phyloP scores from a whole-genome alignment of 1,139 yeast genomes.

The Hemisphaericaspora xylofermentans region DNA sequence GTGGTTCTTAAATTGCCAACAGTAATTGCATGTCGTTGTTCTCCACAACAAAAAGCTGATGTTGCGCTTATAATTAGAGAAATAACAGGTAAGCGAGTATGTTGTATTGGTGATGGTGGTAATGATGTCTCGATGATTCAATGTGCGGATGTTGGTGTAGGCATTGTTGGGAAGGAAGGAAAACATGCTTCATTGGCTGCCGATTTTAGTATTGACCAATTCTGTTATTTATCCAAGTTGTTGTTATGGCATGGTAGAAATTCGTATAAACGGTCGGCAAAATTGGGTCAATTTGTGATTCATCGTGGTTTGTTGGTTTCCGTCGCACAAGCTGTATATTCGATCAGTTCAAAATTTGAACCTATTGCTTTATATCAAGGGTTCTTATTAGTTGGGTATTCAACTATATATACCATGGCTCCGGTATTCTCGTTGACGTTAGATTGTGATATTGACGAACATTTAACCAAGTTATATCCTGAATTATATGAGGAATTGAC shows the following conservation, averaged over 20 bases:
- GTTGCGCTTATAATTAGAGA: constrained; percentile 78
- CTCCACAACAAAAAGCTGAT: constrained; percentile 98
- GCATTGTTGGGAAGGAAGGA: constrained; percentile 98
- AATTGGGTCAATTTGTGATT: constrained; percentile 90
- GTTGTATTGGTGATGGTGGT: constrained; percentile 99
- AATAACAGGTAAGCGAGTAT: constrained; percentile 82
- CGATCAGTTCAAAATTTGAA: constrained; percentile 82
- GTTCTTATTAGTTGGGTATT: constrained; percentile 97
- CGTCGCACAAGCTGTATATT: constrained; percentile 94
- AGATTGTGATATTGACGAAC: constrained; percentile 90
- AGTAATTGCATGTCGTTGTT: constrained; percentile 95
- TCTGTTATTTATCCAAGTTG: constrained; percentile 82
- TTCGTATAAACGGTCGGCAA: constrained; percentile 92
- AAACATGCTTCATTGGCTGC: constrained; percentile 97
- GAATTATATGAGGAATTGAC: constrained; percentile 92
- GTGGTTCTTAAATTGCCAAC: constrained; percentile 80
- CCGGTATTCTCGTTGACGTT: constrained; percentile 93
- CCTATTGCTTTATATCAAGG: constrained; percentile 95
- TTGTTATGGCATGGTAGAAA: constrained; percentile 98
- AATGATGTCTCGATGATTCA: constrained; percentile 99
- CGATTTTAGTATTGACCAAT: constrained; percentile 91
- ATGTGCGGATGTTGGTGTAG: constrained; percentile 98
- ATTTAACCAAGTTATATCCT: constrained; percentile 85
- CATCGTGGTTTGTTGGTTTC: constrained; percentile 94
- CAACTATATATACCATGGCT: constrained; percentile 96